Evolutionary conservation across 1,139 yeast genomes (phyloP), one percentile per base, ranked within the genome.

Genomic region (Debaryomycetaceae sp.): DNA sequence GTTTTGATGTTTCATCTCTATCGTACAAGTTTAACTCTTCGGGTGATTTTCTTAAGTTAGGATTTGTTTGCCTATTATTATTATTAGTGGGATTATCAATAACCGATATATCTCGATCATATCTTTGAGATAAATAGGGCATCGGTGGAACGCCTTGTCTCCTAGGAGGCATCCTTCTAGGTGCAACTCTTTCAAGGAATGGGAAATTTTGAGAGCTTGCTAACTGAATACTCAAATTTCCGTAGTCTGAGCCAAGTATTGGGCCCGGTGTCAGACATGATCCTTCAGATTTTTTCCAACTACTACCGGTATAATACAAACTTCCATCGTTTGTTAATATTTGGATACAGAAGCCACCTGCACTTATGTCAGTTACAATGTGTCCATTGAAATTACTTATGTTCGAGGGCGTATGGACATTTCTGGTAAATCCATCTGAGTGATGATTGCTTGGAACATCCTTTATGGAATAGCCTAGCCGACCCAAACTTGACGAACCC

Each of bases 301-400:
- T 66, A 5, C 67, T 55, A 0, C 87, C 87, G 0, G 85, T 78
- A 39, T 69, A 72, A 57, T 69, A 82, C 11, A 83, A 55, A 6
- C 72, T 67, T 0, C 89, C 89, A 3, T 68, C 60, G 38, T 72
- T 68, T 0, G 85, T 76, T 40, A 85, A 62, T 1, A 86, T 64
- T 39, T 82, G 80, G 54, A 84, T 81, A n/a, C 85, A 75, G 55
- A 72, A 85, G 1, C 95, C 95, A 35, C 85, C 85, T 6, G 85
- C 83, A 14, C 78, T 70, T 1, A 85, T 66, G 54, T 83, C 87
- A 5, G 77, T 68, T 6, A 83, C 63, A 1, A 76, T 59, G 23
- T 64, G 59, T 14, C 68, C 63, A 35, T 72, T 57, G 56, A 67
- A 57, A 42, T 64, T 60, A 2, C 55, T 41, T 13, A 75, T 56